Evolutionary conservation across 2,329 filamentous ascomycete genomes (phyloP).

Genomic region (Colletotrichum echinochloae): DNA sequence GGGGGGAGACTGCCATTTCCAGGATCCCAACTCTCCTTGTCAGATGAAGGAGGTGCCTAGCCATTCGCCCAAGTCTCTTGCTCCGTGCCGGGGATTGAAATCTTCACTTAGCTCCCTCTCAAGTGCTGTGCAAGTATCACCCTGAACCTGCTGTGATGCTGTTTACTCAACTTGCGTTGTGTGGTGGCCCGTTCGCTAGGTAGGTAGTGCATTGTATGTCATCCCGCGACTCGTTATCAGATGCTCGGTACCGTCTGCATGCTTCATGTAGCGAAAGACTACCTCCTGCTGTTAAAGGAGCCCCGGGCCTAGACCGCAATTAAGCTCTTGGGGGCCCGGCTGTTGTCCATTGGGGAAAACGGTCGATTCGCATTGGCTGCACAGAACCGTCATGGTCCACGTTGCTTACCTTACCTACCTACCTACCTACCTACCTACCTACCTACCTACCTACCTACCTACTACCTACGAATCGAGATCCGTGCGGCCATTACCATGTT

Average conservation of each 20-base stretch:
- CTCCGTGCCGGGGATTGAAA: not conserved
- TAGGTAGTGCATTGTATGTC: too few relatives aligned
- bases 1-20: slow-evolving; percentile 21
- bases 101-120: not conserved
- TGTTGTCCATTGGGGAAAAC: slow-evolving; percentile 16
- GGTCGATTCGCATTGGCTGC: slow-evolving; percentile 27
- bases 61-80: not conserved
- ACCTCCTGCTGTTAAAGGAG: slow-evolving; percentile 17
- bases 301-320: slow-evolving; percentile 24
- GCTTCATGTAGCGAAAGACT: slow-evolving; percentile 6
- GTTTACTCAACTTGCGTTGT: not conserved
- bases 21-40: slow-evolving; percentile 9
- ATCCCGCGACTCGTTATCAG: slow-evolving; percentile 5
- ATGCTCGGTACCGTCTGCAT: slow-evolving; percentile 12
- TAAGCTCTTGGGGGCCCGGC: slow-evolving; percentile 31
- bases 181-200: slow-evolving; percentile 9
- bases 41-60: not conserved
- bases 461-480: not conserved
- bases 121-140: not conserved
- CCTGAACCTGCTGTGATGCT: not conserved
- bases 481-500: slow-evolving; percentile 8
- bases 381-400: slow-evolving; percentile 1
- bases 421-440: too few relatives aligned
- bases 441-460: too few relatives aligned
- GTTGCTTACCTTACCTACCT: too few relatives aligned